Conservation (phyloP, 208 protist species). For the Wallacemonas sp. region DNA sequence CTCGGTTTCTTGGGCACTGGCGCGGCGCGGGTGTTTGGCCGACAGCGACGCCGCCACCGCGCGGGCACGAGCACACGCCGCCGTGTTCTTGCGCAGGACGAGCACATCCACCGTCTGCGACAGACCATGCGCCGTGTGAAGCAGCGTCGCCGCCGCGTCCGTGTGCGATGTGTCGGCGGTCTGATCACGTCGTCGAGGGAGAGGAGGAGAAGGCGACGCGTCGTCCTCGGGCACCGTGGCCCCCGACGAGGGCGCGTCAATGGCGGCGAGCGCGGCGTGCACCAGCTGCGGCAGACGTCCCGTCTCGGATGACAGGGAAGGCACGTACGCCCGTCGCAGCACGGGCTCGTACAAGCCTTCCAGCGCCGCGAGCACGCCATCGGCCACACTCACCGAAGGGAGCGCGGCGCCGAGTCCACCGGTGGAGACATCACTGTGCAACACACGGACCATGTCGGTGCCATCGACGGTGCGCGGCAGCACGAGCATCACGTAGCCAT, state of each 20-base stretch:
- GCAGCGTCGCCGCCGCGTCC: not conserved
- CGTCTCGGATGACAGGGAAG: not conserved
- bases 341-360: constrained; percentile 70
- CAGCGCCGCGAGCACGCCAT: constrained; percentile 49
- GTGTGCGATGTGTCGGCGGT: constrained; percentile 8
- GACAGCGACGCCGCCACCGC: not conserved
- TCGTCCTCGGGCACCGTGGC: too few species aligned
- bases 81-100: constrained; percentile 49
- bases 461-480: constrained; percentile 57
- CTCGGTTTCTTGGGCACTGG: not conserved
- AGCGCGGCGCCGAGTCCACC: not conserved
- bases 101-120: constrained; percentile 49
- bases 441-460: constrained; percentile 18
- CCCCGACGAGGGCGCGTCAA: not conserved
- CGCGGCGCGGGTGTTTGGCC: not conserved
- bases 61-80: constrained; percentile 13
- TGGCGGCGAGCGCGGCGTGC: not conserved
- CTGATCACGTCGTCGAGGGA: too few species aligned
- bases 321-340: constrained; percentile 33
- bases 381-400: constrained; percentile 20
- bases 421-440: constrained; percentile 14
- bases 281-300: constrained; percentile 1
- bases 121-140: not conserved
- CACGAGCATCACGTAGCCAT: constrained; percentile 57
- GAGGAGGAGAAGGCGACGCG: too few species aligned